Conservation (phyloP, 1,284 basidiomycete genomes). For the Ceratobasidium sp. region DNA sequence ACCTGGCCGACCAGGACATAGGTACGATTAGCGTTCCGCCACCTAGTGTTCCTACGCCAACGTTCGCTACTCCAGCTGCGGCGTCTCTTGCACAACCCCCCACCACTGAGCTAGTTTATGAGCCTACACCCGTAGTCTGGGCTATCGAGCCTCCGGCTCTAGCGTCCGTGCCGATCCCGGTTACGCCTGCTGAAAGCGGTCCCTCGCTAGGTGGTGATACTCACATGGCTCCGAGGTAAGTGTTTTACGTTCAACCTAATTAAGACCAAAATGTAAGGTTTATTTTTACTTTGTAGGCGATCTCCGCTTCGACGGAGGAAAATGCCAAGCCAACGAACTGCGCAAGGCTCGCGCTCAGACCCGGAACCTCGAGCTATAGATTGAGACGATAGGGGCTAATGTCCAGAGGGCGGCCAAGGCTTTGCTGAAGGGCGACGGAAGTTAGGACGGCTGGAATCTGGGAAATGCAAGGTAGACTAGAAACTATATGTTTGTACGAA, state of each 20-base stretch:
- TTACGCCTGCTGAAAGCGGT: no score
- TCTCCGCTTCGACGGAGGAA: constrained; percentile 64
- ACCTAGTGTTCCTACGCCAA: no score
- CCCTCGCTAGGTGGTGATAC: no score
- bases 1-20: no score
- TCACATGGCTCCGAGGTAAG: no score
- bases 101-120: no score
- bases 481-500: constrained; percentile 30
- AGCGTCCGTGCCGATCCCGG: no score
- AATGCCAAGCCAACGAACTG: constrained; percentile 76
- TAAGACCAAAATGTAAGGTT: not conserved
- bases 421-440: constrained; percentile 48
- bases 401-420: constrained; percentile 71
- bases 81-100: no score
- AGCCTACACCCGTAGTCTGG: no score
- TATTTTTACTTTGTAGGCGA: constrained; percentile 22
- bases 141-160: no score
- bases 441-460: not conserved
- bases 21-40: no score
- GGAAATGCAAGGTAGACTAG: not conserved
- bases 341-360: constrained; percentile 84
- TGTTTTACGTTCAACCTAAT: not conserved
- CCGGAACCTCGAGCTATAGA: constrained; percentile 82
- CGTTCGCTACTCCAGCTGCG: no score
- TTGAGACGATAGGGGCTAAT: constrained; percentile 80